phyloP scores from a whole-genome alignment of 495 filamentous ascomycete species.

The Talaromyces thailandensis region DNA sequence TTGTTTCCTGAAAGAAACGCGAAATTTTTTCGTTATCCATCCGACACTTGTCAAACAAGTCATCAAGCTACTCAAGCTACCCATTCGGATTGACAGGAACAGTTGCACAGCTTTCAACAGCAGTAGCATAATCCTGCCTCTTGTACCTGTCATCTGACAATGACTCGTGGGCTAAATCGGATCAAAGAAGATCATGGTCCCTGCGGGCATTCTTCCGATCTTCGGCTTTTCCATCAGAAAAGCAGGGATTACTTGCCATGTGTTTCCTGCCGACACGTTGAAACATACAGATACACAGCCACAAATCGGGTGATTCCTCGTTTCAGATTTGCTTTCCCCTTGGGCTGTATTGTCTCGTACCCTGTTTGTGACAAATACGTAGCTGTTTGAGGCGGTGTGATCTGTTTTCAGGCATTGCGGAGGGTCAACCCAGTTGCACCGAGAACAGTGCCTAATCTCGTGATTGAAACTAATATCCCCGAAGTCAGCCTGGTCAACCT shows the following conservation, averaged over 20 bases:
- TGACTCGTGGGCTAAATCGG: not conserved
- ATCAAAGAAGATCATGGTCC: not conserved
- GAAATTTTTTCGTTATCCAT: not conserved
- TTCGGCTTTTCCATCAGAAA: not conserved
- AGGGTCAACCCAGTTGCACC: not conserved
- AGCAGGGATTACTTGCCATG: not conserved
- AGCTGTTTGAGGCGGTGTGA: not conserved
- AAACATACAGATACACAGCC: not conserved
- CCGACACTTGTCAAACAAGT: not conserved
- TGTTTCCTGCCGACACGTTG: conserved; percentile 2
- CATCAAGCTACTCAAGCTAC: not conserved
- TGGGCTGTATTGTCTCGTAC: not conserved
- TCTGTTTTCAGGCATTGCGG: not conserved
- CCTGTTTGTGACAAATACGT: not conserved
- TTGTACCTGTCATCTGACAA: not conserved
- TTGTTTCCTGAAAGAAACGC: not conserved
- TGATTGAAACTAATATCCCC: not conserved
- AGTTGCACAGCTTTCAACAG: not conserved
- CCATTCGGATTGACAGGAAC: not conserved
- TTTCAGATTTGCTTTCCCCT: not conserved
- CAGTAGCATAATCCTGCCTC: not conserved
- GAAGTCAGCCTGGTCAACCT: not conserved
- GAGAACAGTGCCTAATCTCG: not conserved
- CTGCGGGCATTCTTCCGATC: not conserved
- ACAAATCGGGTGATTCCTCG: not conserved